Conservation (phyloP, 2,329 filamentous ascomycete species). For the Myriosclerotinia scirpicola region DNA sequence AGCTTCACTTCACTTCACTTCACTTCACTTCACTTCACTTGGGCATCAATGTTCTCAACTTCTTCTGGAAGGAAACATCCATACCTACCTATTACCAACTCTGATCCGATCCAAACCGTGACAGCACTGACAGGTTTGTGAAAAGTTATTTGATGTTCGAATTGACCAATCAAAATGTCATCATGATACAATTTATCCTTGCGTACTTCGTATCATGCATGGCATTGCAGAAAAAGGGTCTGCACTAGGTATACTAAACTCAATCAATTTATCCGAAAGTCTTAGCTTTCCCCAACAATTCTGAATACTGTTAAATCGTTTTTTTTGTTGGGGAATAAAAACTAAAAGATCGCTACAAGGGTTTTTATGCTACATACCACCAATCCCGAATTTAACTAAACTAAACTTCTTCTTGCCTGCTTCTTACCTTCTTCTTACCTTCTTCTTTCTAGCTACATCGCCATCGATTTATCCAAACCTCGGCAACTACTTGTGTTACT, state of each 20-base stretch:
- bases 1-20: not conserved
- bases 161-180: conserved; percentile 18
- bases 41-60: too few relatives aligned
- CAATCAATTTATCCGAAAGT: not conserved
- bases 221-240: conserved; percentile 15
- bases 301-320: not conserved
- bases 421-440: too few relatives aligned
- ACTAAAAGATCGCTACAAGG: conserved; percentile 18
- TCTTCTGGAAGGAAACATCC: not conserved
- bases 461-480: not conserved
- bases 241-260: conserved; percentile 1
- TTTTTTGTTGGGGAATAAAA: conserved; percentile 22
- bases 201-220: conserved; percentile 5
- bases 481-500: not conserved
- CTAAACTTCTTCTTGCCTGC: too few relatives aligned
- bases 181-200: not conserved
- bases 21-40: not conserved
- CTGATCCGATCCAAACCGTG: too few relatives aligned
- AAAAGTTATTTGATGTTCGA: conserved; percentile 13
- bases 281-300: conserved; percentile 23
- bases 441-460: not conserved
- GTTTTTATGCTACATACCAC: not conserved
- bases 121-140: too few relatives aligned
- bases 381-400: too few relatives aligned
- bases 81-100: too few relatives aligned